Base-by-base conservation (phyloP, 176 grass and related monocot genomes). In the Aegilops sharonensis region DNA sequence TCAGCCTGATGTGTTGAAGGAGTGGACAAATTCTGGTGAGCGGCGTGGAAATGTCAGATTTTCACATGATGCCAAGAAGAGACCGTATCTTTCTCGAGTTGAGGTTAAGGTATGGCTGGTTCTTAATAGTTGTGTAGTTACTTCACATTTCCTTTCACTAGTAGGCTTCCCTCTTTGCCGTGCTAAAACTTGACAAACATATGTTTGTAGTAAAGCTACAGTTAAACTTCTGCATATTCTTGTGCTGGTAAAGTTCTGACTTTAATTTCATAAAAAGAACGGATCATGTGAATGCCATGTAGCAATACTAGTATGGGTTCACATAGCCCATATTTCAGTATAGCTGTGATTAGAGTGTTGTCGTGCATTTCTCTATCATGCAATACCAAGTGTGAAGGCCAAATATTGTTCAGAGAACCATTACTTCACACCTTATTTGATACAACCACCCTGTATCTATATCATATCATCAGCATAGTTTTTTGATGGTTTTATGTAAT, bases 1-100 rank as follows among this genome's bases (percentile, higher is more conserved):
- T 65, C 82, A 94, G 72, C 86, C 88, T 82, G 90, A 98, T 34
- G 93, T 98, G 64, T 35, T 87, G 25, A 98, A 88, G 42, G 96
- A 95, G 86, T 98, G 96, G 96, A 90, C 87, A 76, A 92, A 92
- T 86, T 98, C 93, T 45, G 93, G 96, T 40, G 96, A 98, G 89
- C 92, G 93, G 47, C 92, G 50, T 39, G 96, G 96, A 67, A 93
- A 80, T 87, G 92, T 98, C 47, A 88, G 90, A 77, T 95, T 95
- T 85, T 98, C 96, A 18, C 90, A 92, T 85, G 94, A 95, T 56
- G 59, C 78, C 65, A 87, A 98, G 83, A 95, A 95, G 65, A 98
- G 82, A 70, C 90, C 90, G n/a, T 98, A 98, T 92, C 96, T 98
- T 87, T 98, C 96, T 94, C 92, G 88, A 40, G 84, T 98, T 83